These are phyloP conservation scores for Biscogniauxia marginata DNA, from an alignment of 2,329 filamentous ascomycete genomes.

Conservation along the genomic window DNA sequence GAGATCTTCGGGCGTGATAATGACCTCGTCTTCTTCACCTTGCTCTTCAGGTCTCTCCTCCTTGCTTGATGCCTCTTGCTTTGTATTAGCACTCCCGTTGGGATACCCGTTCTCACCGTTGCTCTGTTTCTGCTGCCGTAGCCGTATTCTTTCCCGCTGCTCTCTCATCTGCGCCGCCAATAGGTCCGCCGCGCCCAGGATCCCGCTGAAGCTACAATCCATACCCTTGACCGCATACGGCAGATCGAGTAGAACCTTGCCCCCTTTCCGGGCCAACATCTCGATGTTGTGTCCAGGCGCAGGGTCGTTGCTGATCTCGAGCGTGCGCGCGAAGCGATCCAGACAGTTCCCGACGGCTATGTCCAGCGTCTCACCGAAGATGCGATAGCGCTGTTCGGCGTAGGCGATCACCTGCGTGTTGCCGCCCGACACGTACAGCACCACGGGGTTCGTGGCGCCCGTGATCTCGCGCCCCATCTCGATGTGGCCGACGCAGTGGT, in stretches of 20 bases:
- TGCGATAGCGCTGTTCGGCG: constrained; percentile 89
- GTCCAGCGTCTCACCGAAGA: constrained; percentile 96
- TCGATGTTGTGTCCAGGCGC: constrained; percentile 98
- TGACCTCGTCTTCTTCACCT: constrained; percentile 44
- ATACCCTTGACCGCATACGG: constrained; percentile 98
- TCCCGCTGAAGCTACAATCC: constrained; percentile 95
- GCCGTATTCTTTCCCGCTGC: constrained; percentile 24
- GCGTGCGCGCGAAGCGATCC: constrained; percentile 88
- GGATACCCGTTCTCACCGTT: neutral
- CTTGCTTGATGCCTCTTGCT: neutral
- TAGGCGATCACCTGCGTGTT: constrained; percentile 99
- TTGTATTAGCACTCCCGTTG: neutral
- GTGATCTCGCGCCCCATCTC: constrained; percentile 97
- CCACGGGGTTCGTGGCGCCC: constrained; percentile 84
- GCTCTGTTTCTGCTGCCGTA: neutral
- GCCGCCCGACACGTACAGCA: constrained; percentile 91
- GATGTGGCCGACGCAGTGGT: constrained; percentile 98
- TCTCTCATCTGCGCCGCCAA: constrained; percentile 67
- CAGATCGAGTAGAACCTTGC: constrained; percentile 71
- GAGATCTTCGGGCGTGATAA: constrained; percentile 76
- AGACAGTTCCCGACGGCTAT: constrained; percentile 98
- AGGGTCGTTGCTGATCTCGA: constrained; percentile 91
- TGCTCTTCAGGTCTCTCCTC: neutral
- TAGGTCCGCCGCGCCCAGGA: constrained; percentile 78
- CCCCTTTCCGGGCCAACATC: constrained; percentile 76